Percentiles rank a stretch among this genome's conserved stretches.
These are phyloP conservation scores for Gamarada debralockiae DNA, from an alignment of 495 filamentous ascomycete genomes.

Conservation along the genomic window DNA sequence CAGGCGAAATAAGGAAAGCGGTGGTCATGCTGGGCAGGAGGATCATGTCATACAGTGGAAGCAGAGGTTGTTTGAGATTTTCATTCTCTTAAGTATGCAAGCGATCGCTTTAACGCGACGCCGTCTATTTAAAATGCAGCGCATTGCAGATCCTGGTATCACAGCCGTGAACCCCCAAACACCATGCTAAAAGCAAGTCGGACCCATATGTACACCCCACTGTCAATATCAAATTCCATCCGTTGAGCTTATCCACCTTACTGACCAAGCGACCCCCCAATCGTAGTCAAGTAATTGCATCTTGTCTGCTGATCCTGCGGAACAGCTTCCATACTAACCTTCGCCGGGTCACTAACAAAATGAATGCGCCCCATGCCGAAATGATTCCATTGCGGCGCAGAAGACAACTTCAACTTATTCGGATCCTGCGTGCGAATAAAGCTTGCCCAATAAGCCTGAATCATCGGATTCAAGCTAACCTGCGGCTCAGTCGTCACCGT, in stretches of 20 bases:
- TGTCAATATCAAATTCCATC: too few relatives aligned
- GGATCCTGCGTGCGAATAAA: slow-evolving; percentile 64
- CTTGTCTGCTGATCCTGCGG: slow-evolving; percentile 38
- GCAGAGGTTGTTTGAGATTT: too few relatives aligned
- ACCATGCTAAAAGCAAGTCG: too few relatives aligned
- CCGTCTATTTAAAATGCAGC: too few relatives aligned
- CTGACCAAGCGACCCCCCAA: not conserved
- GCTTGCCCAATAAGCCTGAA: slow-evolving; percentile 67
- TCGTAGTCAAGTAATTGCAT: slow-evolving; percentile 29
- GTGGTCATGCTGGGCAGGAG: too few relatives aligned
- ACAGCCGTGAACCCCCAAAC: too few relatives aligned
- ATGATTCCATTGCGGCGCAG: slow-evolving; percentile 42
- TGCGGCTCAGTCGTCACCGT: slow-evolving; percentile 20
- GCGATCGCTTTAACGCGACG: too few relatives aligned
- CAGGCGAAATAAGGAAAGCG: too few relatives aligned
- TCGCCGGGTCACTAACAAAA: slow-evolving; percentile 51
- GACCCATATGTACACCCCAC: too few relatives aligned
- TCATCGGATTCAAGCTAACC: slow-evolving; percentile 33
- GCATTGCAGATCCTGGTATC: too few relatives aligned
- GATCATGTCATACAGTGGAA: too few relatives aligned
- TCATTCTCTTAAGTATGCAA: too few relatives aligned
- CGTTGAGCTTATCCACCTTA: not conserved
- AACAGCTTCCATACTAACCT: slow-evolving; percentile 49
- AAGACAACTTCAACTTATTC: slow-evolving; percentile 44
- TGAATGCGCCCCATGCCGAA: slow-evolving; percentile 42